Conservation (phyloP, 306 rosid genomes). For the Prunus persica region DNA sequence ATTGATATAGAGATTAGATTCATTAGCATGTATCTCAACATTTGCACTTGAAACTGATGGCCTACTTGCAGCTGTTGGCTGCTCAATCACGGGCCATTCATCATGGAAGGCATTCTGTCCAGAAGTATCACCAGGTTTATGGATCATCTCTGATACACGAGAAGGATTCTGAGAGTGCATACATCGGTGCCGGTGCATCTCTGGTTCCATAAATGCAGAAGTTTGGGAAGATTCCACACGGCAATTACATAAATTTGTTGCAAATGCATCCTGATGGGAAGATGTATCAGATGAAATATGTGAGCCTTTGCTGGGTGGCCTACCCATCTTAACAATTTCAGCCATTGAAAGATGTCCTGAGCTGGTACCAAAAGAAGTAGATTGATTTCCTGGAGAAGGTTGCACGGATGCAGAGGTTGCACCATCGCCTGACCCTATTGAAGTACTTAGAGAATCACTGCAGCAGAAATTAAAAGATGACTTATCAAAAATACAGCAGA, state of each 20-base stretch:
- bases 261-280: conserved; percentile 29
- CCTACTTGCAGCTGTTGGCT: conserved; percentile 24
- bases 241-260: conserved; percentile 17
- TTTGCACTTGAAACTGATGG: conserved; percentile 21
- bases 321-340: conserved; percentile 63
- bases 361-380: conserved; percentile 31
- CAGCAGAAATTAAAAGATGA: conserved; percentile 30
- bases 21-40: conserved; percentile 20
- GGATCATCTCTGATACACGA: neutral
- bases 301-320: conserved; percentile 15
- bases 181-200: conserved; percentile 20
- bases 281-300: conserved; percentile 14
- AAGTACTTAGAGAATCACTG: conserved; percentile 49
- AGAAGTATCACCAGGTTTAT: neutral
- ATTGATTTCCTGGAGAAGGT: conserved; percentile 35
- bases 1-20: conserved; percentile 23
- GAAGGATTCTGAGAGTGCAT: conserved; percentile 28
- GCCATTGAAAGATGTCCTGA: conserved; percentile 61
- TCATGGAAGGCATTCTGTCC: conserved; percentile 36
- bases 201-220: neutral
- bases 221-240: conserved; percentile 27
- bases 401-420: conserved; percentile 24
- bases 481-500: neutral
- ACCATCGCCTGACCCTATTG: conserved; percentile 30
- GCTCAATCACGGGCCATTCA: conserved; percentile 48